phyloP scores from a whole-genome alignment of 1,139 yeast species.

The Sugiyamaella paludigena region DNA sequence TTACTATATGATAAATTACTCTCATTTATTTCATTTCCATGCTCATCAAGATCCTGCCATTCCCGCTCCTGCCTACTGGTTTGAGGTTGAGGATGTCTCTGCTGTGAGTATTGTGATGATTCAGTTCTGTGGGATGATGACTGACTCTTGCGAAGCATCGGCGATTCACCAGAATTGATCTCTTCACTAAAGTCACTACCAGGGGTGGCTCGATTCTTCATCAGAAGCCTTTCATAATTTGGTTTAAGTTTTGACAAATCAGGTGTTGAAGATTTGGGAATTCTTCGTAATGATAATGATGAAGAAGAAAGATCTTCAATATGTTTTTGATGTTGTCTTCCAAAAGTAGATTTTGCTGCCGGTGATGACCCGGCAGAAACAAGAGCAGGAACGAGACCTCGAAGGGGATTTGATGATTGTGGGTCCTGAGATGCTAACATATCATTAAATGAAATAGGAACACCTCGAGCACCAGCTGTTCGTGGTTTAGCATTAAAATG shows the following conservation, averaged over 20 bases:
- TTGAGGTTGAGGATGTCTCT: not conserved
- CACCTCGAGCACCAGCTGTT: too few species aligned
- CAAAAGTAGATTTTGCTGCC: too few species aligned
- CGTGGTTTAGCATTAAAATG: too few species aligned
- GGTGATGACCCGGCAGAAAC: too few species aligned
- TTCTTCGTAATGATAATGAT: not conserved
- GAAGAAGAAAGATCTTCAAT: too few species aligned
- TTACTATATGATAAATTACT: too few species aligned
- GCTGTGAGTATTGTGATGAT: not conserved
- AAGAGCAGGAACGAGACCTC: too few species aligned
- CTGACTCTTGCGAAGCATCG: not conserved
- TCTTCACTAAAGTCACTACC: not conserved
- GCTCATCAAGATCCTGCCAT: conserved; percentile 7
- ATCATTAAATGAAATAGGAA: too few species aligned
- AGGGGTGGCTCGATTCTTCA: conserved; percentile 3
- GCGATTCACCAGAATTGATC: not conserved
- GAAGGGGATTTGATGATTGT: too few species aligned
- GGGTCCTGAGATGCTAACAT: too few species aligned
- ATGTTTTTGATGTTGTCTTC: too few species aligned
- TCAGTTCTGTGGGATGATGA: not conserved
- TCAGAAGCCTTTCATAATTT: conserved; percentile 9
- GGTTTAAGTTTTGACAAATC: conserved; percentile 5
- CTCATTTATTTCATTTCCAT: not conserved
- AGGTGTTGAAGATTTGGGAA: conserved; percentile 4
- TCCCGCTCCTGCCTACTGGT: not conserved